phyloP scores from a whole-genome alignment of 805 yeast genomes.

The Scheffersomyces spartinae region DNA sequence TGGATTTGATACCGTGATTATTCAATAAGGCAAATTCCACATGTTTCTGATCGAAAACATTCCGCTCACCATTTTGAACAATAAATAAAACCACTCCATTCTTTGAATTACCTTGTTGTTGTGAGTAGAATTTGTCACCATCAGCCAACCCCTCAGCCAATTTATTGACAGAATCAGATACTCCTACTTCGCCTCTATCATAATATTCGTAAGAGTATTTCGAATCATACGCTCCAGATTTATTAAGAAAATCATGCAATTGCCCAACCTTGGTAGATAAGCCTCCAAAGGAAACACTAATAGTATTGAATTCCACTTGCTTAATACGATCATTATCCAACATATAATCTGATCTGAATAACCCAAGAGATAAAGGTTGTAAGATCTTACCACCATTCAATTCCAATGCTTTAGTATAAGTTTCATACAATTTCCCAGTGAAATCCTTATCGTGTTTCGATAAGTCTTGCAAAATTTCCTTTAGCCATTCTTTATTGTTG shows the following conservation, averaged over 20 bases:
- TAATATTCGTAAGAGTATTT: constrained; percentile 30
- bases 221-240: constrained; percentile 42
- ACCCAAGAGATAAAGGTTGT: constrained; percentile 67
- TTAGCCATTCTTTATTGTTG: constrained; percentile 49
- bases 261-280: constrained; percentile 70
- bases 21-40: constrained; percentile 61
- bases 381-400: constrained; percentile 31
- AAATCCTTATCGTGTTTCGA: constrained; percentile 58
- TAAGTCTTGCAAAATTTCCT: constrained; percentile 39
- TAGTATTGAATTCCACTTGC: constrained; percentile 94
- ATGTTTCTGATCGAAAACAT: constrained; percentile 83
- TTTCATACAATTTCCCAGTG: constrained; percentile 66
- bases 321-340: constrained; percentile 45
- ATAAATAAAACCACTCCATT: constrained; percentile 64
- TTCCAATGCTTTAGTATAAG: constrained; percentile 38
- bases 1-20: constrained; percentile 44
- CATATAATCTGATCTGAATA: constrained; percentile 88
- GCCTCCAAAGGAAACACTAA: constrained; percentile 92
- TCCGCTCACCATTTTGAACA: constrained; percentile 78
- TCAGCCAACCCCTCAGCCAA: constrained; percentile 61
- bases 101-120: constrained; percentile 14
- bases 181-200: constrained; percentile 42
- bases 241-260: constrained; percentile 58
- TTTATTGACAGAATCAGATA: constrained; percentile 50
- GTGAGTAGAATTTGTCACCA: constrained; percentile 49